phyloP scores from a whole-genome alignment of 352 stramenopile genomes.

The Peronospora tabacina region DNA sequence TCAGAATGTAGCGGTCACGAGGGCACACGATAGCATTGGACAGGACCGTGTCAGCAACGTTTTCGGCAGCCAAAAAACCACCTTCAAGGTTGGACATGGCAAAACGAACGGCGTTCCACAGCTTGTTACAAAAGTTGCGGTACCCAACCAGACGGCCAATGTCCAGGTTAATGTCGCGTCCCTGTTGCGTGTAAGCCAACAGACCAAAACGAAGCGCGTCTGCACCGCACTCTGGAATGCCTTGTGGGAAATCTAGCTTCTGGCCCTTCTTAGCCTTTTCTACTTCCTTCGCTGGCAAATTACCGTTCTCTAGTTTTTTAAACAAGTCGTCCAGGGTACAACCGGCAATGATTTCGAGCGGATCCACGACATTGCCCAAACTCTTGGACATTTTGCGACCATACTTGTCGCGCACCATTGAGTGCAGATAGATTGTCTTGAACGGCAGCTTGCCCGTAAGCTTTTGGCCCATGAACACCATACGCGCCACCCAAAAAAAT shows the following conservation, averaged over 20 bases:
- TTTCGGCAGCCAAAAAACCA: conserved; percentile 46
- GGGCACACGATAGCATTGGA: conserved; percentile 53
- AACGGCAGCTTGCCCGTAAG: conserved; percentile 96
- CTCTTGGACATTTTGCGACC: conserved; percentile 99
- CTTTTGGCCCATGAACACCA: conserved; percentile 95
- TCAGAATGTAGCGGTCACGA: conserved; percentile 80
- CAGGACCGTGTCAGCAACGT: conserved; percentile 51
- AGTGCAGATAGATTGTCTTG: conserved; percentile 95
- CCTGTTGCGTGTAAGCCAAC: conserved; percentile 90
- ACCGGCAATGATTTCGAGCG: conserved; percentile 95
- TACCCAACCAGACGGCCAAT: conserved; percentile 98
- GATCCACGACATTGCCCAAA: conserved; percentile 98
- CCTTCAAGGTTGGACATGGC: conserved; percentile 93
- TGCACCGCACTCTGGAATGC: conserved; percentile 97
- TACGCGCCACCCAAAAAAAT: conserved; percentile 99
- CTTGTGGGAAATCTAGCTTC: conserved; percentile 95
- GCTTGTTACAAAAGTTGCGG: conserved; percentile 99
- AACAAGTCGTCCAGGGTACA: conserved; percentile 93
- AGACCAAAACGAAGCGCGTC: conserved; percentile 98
- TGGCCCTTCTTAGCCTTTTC: conserved; percentile 97
- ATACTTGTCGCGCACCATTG: conserved; percentile 96
- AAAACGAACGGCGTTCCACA: conserved; percentile 99
- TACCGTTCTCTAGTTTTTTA: conserved; percentile 93
- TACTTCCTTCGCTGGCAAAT: conserved; percentile 96
- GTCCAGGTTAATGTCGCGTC: conserved; percentile 99